Percentiles rank a stretch among this genome's conserved stretches.
phyloP scores from a whole-genome alignment of 1,284 basidiomycete genomes.

The Pseudozyma sp. region DNA sequence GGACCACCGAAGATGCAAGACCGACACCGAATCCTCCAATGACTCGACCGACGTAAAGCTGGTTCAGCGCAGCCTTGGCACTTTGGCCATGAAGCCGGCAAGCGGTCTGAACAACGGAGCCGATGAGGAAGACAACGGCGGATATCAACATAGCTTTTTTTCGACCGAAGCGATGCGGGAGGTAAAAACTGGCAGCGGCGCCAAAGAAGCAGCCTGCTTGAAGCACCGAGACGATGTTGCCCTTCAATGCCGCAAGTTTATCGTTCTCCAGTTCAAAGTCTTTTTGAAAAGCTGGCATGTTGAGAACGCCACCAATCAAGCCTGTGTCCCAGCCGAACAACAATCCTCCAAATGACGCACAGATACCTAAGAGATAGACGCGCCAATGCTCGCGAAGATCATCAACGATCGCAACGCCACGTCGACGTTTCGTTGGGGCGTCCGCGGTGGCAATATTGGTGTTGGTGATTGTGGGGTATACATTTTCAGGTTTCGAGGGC shows the following conservation, averaged over 20 bases:
- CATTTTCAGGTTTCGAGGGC: conserved; percentile 38
- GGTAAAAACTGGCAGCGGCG: conserved; percentile 57
- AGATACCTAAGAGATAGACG: conserved; percentile 42
- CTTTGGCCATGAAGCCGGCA: conserved; percentile 53
- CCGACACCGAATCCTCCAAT: conserved; percentile 51
- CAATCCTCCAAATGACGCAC: conserved; percentile 39
- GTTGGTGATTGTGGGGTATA: conserved; percentile 3
- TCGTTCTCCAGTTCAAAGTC: conserved; percentile 36
- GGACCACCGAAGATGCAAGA: conserved; percentile 53
- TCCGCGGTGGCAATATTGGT: conserved; percentile 15
- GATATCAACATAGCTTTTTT: conserved; percentile 56
- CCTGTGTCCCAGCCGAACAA: conserved; percentile 51
- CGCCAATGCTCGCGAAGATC: conserved; percentile 46
- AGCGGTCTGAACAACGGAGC: conserved; percentile 60
- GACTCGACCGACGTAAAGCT: conserved; percentile 62
- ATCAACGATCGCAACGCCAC: conserved; percentile 18
- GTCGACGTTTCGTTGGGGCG: conserved; percentile 9
- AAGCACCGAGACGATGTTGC: conserved; percentile 63
- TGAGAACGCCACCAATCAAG: conserved; percentile 46
- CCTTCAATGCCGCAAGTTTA: conserved; percentile 50
- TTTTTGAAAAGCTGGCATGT: conserved; percentile 41
- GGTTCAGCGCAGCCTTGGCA: conserved; percentile 37
- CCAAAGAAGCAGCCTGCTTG: conserved; percentile 66
- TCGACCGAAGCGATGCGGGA: conserved; percentile 63
- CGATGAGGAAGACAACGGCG: conserved; percentile 59